Base-by-base conservation (phyloP, 345 rosid genomes). In the Rhodamnia rubescens region DNA sequence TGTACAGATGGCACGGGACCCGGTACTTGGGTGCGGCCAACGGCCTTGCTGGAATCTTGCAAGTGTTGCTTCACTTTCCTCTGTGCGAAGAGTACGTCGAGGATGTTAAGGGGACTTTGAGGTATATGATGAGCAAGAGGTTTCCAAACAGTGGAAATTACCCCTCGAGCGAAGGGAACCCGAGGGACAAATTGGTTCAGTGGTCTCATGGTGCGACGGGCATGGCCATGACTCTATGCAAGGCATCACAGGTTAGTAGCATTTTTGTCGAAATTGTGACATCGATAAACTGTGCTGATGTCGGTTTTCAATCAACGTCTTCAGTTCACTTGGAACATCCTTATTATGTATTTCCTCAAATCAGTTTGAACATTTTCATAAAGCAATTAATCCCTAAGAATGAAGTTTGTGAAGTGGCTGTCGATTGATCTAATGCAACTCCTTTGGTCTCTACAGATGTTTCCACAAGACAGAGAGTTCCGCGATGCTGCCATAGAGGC, bases 1-100 rank as follows among this genome's bases (percentile, higher is more conserved):
- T 97, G 97, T 95, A 93, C 90, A 89, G 99, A 86, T 95, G 98
- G 93, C 98, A 95, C 51, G 99, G 99, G 52, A 97, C 99, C 1
- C 90, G 98, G 54, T 95, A 94, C 87, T 95, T 95, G 96, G 99
- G 99, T 15, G 97, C 98, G 0, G 97, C 96, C 24, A 93, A 94
- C 82, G 99, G 99, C 86, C 94, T 97, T 32, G 98, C 98, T 0
- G 99, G 99, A 86, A 93, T 97, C 88, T 87, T 97, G 87, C 95
- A 94, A 6, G 97, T 94, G 15, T 88, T 97, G 27, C 91, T 97
- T 82, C 96, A 95, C 90, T 97, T 94, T 87, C 93, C 93, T 11
- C 94, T 95, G 36, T 88, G 94, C 0, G 88, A 88, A 86, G 90
- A 92, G 7, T 91, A 92, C 50, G 90, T 89, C 6, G 89, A 91